Percentiles rank a stretch among this genome's conserved stretches.
Conservation (phyloP, 2,329 filamentous ascomycete species). For the Fusarium begoniae region DNA sequence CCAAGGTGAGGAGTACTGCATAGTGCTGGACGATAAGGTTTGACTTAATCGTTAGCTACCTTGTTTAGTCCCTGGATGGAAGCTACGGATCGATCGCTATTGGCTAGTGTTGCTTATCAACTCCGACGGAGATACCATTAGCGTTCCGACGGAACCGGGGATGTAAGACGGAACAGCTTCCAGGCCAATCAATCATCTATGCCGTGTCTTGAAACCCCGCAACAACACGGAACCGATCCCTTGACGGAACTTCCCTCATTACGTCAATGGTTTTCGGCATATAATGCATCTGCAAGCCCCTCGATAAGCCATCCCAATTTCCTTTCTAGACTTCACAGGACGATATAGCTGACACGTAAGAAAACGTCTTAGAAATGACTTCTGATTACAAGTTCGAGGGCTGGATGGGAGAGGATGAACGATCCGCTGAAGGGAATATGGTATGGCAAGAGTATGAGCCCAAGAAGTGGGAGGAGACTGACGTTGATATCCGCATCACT, state of each 20-base stretch:
- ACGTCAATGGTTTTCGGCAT: background rate
- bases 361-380: background rate
- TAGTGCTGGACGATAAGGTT: background rate
- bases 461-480: slow-evolving; percentile 72
- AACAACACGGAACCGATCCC: background rate
- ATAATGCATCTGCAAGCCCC: background rate
- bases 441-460: slow-evolving; percentile 66
- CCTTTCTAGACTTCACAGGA: no score
- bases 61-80: background rate
- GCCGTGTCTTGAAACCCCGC: background rate
- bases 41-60: background rate
- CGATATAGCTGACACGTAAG: no score
- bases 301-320: background rate
- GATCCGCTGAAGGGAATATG: slow-evolving; percentile 57
- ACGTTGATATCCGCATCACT: slow-evolving; percentile 71
- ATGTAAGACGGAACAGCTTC: background rate
- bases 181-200: background rate
- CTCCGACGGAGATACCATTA: background rate
- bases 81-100: accelerated
- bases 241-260: background rate
- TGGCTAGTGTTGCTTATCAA: background rate
- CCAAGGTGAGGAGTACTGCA: background rate
- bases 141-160: background rate
- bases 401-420: background rate
- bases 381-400: background rate